These are phyloP conservation scores for Pholiota adiposa DNA, from an alignment of 1,284 basidiomycete genomes.

Conservation along the genomic window DNA sequence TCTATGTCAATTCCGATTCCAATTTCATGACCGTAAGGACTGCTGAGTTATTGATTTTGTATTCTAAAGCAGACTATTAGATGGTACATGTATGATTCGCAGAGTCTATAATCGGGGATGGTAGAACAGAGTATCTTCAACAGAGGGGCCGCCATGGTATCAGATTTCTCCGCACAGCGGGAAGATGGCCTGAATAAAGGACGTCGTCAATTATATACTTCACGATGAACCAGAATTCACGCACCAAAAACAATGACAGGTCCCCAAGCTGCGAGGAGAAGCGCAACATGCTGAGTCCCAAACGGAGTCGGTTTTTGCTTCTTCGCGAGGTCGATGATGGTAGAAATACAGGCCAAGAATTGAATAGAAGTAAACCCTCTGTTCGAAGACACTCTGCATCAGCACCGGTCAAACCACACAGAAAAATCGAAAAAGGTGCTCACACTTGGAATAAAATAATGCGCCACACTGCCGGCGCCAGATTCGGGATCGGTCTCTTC, in stretches of 20 bases:
- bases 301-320: slow-evolving; percentile 43
- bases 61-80: slow-evolving; percentile 7
- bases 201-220: not conserved
- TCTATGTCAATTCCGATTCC: not conserved
- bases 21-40: not conserved
- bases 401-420: not conserved
- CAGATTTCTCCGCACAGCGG: slow-evolving; percentile 30
- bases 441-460: slow-evolving; percentile 44
- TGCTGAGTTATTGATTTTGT: not conserved
- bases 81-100: slow-evolving; percentile 1
- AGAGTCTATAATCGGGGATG: not conserved
- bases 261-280: slow-evolving; percentile 56
- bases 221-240: slow-evolving; percentile 9
- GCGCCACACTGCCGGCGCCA: slow-evolving; percentile 37
- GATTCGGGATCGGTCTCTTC: slow-evolving; percentile 29
- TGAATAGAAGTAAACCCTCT: slow-evolving; percentile 45
- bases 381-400: not conserved
- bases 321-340: slow-evolving; percentile 47
- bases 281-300: slow-evolving; percentile 59
- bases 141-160: slow-evolving; percentile 26
- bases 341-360: slow-evolving; percentile 51
- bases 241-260: slow-evolving; percentile 51
- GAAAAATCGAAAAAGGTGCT: slow-evolving; percentile 12
- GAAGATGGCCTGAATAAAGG: slow-evolving; percentile 25
- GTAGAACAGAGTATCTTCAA: not conserved